phyloP scores from a whole-genome alignment of 208 protist genomes.

The Acanthamoeba castellanii region DNA sequence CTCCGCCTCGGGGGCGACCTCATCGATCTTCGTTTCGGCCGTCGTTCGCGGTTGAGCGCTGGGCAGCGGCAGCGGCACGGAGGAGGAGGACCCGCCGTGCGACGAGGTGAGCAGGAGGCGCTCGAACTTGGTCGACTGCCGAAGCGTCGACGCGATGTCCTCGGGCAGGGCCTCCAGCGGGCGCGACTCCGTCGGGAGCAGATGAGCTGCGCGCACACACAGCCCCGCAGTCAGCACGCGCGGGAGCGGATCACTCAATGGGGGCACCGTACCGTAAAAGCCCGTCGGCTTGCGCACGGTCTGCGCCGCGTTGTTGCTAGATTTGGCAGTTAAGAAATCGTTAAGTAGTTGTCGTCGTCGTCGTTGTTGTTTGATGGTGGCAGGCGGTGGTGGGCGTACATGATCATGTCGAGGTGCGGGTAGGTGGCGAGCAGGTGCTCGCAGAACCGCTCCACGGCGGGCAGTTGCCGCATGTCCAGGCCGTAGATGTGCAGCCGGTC shows the following conservation, averaged over 20 bases:
- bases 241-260: slow-evolving; percentile 14
- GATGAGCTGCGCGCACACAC: neutral
- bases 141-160: neutral
- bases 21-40: neutral
- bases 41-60: neutral
- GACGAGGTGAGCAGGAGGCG: slow-evolving; percentile 22
- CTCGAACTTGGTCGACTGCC: neutral
- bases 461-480: slow-evolving; percentile 96
- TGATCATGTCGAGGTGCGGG: slow-evolving; percentile 41
- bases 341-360: neutral
- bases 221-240: too few relatives aligned
- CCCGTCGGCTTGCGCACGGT: slow-evolving; percentile 95
- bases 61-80: neutral
- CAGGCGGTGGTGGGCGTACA: neutral
- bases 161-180: slow-evolving; percentile 17
- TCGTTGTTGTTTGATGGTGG: slow-evolving; percentile 72
- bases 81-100: neutral
- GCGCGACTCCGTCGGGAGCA: slow-evolving; percentile 15
- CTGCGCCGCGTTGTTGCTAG: slow-evolving; percentile 97
- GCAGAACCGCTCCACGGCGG: slow-evolving; percentile 95
- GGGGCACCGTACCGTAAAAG: slow-evolving; percentile 93
- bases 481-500: slow-evolving; percentile 94
- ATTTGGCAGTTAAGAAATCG: slow-evolving; percentile 86
- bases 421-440: slow-evolving; percentile 84
- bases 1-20: too few relatives aligned